These are phyloP conservation scores for Piedraia hortae DNA, from an alignment of 2,329 filamentous ascomycete genomes.

Conservation along the genomic window DNA sequence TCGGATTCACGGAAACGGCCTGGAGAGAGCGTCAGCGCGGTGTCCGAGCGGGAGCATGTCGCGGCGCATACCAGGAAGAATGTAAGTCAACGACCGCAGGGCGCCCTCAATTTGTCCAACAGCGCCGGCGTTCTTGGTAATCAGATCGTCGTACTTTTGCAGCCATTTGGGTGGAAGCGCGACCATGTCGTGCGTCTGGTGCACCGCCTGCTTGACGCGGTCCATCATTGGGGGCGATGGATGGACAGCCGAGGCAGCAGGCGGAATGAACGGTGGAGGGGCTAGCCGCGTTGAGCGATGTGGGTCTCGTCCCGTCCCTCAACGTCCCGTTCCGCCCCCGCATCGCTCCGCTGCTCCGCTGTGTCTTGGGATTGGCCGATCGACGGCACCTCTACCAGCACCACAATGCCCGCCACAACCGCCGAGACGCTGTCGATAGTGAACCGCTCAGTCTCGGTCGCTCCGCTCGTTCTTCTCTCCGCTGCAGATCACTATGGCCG, in stretches of 20 bases:
- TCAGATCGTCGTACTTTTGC: conserved; percentile 57
- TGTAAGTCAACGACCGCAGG: conserved; percentile 75
- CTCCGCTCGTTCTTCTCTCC: conserved; percentile 88
- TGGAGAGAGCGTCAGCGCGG: conserved; percentile 12
- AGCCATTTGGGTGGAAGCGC: conserved; percentile 10
- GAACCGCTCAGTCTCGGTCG: conserved; percentile 83
- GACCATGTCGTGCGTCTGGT: conserved; percentile 9
- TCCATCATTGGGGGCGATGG: conserved; percentile 5
- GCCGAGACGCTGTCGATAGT: conserved; percentile 89
- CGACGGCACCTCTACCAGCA: too few relatives aligned
- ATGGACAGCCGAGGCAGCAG: conserved; percentile 1
- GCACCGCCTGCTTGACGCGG: conserved; percentile 7
- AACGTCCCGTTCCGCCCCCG: too few relatives aligned
- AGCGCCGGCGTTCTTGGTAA: conserved; percentile 78
- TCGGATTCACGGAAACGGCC: conserved; percentile 76
- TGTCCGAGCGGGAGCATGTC: neutral
- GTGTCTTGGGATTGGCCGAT: too few relatives aligned
- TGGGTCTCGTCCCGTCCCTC: too few relatives aligned
- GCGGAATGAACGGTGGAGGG: too few relatives aligned
- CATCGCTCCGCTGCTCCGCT: too few relatives aligned
- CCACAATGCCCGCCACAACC: conserved; percentile 96
- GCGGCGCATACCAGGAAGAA: conserved; percentile 44
- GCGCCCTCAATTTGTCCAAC: conserved; percentile 90
- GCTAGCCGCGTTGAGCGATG: too few relatives aligned
- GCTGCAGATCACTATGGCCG: conserved; percentile 96